Base-by-base conservation (phyloP, 805 yeast genomes). In the Wickerhamomyces rabaulensis region DNA sequence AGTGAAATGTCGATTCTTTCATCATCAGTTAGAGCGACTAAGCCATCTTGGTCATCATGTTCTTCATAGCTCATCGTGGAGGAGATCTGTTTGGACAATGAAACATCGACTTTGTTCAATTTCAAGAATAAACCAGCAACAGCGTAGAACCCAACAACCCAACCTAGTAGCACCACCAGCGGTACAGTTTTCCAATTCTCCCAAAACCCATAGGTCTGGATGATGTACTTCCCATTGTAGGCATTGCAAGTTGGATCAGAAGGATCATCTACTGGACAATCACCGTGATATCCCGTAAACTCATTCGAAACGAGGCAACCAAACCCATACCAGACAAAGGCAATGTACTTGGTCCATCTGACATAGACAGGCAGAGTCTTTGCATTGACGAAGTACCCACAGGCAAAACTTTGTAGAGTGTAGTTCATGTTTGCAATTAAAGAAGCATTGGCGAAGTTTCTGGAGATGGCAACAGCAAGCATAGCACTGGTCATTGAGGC, bases 291-390 rank as follows among this genome's bases (percentile, higher is more conserved):
- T 29, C 74, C 77, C 2, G 84, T 70, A 58, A 78, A 88, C 54
- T 87, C 82, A 57, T 82, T 84, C 0, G 90, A 74, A 37, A 75
- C 56, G 47, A 82, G 57, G 2, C 81, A 82, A 3, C 94, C 94
- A 63, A 84, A 85, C 0, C 82, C 82, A 58, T 84, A 88, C 87
- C 91, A 89, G 44, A 84, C 72, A 59, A 78, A 85, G 0, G 92
- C 82, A 47, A 82, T 68, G 63, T 85, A 88, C 59, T 84, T 86
- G 6, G 83, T 75, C 96, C 96, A 88, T 31, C 88, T 71, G 9
- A 88, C 95, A 57, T 89, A 89, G 1, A 86, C 95, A 0, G 95
- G 95, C 80, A 87, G 74, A 1, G 78, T 73, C 8, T 71, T 69
- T 1, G 90, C 79, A 61, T 87, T 87, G 16, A 83, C 84, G 58